Evolutionary conservation across 768 basidiomycete genomes (phyloP), one percentile per base, ranked within the genome.

Genomic region (Lactifluus rugatus): DNA sequence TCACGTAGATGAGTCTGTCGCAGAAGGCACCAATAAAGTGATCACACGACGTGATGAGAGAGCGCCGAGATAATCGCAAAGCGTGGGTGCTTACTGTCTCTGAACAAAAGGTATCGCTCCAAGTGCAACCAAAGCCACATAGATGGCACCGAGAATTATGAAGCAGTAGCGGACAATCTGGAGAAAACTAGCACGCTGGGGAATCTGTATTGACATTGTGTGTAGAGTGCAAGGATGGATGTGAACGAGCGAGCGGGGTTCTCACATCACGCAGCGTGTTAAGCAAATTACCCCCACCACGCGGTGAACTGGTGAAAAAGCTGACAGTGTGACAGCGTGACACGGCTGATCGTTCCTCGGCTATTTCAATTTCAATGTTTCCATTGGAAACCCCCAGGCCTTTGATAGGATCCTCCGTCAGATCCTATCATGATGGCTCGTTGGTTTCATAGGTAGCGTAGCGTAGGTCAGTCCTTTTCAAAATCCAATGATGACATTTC

Each of bases 31-130:
- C 1, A 17, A 1, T 9, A 26, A 52, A 13, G 73, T 26, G 34
- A 66, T 67, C 65, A 75, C 78, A 58, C 52, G 52, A 48, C 46
- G 10, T 10, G 23, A 39, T 58, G 46, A 48, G 28, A 17, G 14
- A 23, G 4, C 16, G 36, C 48, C 26, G 31, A n/a, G 32, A 26
- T 2, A 39, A 9, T 16, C 49, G 21, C 9, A 10, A 36, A 54
- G 56, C 2, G 10, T n/a, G n/a, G n/a, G n/a, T n/a, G 74, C 87
- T 71, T 64, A 85, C 87, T 87, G 81, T 39, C 78, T 75, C 71
- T 91, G 89, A 57, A 89, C 73, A 60, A 73, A 79, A 16, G 89
- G 88, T 7, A 82, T 70, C 5, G 74, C 72, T 51, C 86, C 70
- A 13, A 84, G 70, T 1, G 73, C 64, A 5, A 91, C 66, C 2